Base-by-base conservation (phyloP, 495 filamentous ascomycete species). In the Annulohypoxylon stygium region DNA sequence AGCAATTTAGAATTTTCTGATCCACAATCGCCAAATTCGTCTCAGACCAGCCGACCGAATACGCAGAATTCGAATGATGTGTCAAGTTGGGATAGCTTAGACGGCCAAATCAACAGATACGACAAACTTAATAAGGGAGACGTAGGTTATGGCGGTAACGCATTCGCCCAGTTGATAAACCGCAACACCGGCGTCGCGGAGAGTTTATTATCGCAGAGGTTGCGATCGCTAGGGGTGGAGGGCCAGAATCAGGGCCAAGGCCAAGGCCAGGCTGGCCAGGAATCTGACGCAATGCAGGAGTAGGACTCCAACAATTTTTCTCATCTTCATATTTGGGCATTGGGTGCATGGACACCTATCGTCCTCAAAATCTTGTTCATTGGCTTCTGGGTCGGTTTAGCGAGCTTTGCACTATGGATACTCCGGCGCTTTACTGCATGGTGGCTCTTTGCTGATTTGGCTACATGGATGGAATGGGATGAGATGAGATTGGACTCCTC, bases 71-170 rank as follows among this genome's bases (percentile, higher is more conserved):
- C 77, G 14, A 77, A 67, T 66, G 68, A 74, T 61, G 65, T 61
- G 54, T 75, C 67, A 18, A 70, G 41, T 23, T 77, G 53, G 73
- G 66, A 26, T 55, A 69, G 71, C 58, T 51, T 48, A 9, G 36
- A 66, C 37, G 51, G 61, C 5, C 63, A 69, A 36, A 79, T 77
- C 25, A 81, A 79, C 43, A 75, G 81, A 20, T 92, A 93, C 73
- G 87, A 85, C 68, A 93, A 93, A 75, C 88, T 92, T 41, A 90
- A 75, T 75, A 92, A 86, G 75, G 90, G 88, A 14, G 90, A 93
- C 75, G 78, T 81, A 12, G 91, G 90, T 20, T 94, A 93, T 68
- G 89, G 87, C 5, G 90, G 89, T 9, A 87, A 90, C 70, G 82
- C 85, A 10, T 90, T 87, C 39, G 67, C 70, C 34, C 69, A 34